Conservation (phyloP, 1,139 yeast genomes). For the Yamadazyma friedrichii region DNA sequence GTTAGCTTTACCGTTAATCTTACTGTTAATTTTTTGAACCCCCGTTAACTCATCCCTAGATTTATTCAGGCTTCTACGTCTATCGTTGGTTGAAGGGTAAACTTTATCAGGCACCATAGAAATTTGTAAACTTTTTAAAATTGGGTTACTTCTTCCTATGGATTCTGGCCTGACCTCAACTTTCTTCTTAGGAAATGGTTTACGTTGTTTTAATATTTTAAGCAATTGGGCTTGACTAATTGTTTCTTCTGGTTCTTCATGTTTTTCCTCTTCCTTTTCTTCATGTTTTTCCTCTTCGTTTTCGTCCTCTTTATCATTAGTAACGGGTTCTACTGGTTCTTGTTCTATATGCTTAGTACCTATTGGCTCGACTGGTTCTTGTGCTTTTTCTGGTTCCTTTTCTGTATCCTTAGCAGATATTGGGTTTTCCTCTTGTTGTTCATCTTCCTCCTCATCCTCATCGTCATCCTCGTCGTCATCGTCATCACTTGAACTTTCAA, state of each 20-base stretch:
- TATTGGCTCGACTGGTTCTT: neutral
- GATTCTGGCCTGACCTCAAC: neutral
- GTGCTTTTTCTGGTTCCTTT: neutral
- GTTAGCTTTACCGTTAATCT: neutral
- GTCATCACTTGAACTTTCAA: slow-evolving; percentile 1
- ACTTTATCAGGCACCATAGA: slow-evolving; percentile 15
- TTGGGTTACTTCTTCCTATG: slow-evolving; percentile 1
- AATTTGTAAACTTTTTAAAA: slow-evolving; percentile 12
- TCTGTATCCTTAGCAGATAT: neutral
- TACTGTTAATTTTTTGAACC: too few species aligned
- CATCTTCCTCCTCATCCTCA: slow-evolving; percentile 3
- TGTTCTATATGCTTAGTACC: neutral
- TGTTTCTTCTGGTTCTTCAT: slow-evolving; percentile 4
- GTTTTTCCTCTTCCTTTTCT: neutral
- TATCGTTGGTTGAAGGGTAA: slow-evolving; percentile 10
- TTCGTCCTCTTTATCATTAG: neutral
- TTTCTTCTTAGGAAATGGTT: too few species aligned
- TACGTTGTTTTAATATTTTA: slow-evolving; percentile 2
- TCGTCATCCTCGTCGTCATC: slow-evolving; percentile 1
- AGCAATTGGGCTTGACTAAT: slow-evolving; percentile 12
- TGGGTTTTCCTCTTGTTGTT: neutral
- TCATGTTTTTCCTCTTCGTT: neutral
- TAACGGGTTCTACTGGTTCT: neutral
- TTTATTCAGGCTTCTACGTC: slow-evolving; percentile 7
- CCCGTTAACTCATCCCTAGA: neutral